Evolutionary conservation across 2,329 filamentous ascomycete species (phyloP).

Genomic region (Tothia fuscella): DNA sequence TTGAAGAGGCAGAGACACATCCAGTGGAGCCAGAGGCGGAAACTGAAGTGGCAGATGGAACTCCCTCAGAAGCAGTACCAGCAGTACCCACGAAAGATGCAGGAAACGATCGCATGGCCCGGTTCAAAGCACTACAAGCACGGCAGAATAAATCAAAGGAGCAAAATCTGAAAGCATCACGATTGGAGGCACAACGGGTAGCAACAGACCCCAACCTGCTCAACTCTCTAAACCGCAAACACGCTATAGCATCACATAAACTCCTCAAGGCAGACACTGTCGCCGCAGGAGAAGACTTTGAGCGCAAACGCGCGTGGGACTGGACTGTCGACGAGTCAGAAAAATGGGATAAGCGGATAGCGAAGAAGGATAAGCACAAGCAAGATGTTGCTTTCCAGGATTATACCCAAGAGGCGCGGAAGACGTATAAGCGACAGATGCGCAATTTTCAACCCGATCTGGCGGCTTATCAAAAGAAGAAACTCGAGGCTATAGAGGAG

Average conservation of each 20-base stretch:
- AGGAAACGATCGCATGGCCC: conserved; percentile 51
- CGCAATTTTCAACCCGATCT: conserved; percentile 63
- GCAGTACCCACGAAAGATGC: not conserved
- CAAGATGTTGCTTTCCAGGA: conserved; percentile 87
- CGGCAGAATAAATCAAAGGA: conserved; percentile 47
- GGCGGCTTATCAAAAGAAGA: conserved; percentile 77
- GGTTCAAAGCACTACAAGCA: conserved; percentile 79
- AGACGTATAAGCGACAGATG: conserved; percentile 88
- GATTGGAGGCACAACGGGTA: conserved; percentile 68
- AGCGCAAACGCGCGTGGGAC: conserved; percentile 96
- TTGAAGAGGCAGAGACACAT: not conserved
- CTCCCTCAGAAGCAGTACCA: not conserved
- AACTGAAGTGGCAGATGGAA: not conserved
- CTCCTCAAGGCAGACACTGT: conserved; percentile 85
- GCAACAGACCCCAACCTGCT: conserved; percentile 67
- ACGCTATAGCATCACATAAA: conserved; percentile 82
- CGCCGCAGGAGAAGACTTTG: conserved; percentile 79
- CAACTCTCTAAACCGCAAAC: conserved; percentile 67
- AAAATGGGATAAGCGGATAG: conserved; percentile 81
- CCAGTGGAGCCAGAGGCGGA: not conserved
- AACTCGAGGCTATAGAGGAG: conserved; percentile 71
- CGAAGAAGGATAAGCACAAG: conserved; percentile 69
- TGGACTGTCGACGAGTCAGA: conserved; percentile 95
- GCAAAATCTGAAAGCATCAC: conserved; percentile 71
- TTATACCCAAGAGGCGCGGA: conserved; percentile 75